A percentile compares a stretch with the other conserved stretches of the same genome.
phyloP scores from a whole-genome alignment of 441 rosid species.

The Pelargonium citronellum region DNA sequence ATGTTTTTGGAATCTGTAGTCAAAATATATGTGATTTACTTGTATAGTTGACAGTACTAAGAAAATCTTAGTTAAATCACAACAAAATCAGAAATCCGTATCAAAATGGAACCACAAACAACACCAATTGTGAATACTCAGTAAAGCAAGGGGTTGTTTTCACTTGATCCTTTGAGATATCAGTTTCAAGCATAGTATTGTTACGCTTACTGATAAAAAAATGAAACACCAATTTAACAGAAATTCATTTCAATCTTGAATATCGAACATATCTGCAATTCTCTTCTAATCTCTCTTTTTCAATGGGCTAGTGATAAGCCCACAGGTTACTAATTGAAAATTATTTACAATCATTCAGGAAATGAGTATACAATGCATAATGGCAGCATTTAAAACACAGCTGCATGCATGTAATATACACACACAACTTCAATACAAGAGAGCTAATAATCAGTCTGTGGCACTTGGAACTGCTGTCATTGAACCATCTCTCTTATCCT shows the following conservation, averaged over 20 bases:
- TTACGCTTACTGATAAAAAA: no score
- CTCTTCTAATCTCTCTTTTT: background rate
- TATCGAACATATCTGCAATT: background rate
- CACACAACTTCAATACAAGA: background rate
- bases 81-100: no score
- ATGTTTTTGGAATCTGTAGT: no score
- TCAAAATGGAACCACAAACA: no score
- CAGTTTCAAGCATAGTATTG: no score
- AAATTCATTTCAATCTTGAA: background rate
- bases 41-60: no score
- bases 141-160: no score
- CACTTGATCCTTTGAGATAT: no score
- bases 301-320: background rate
- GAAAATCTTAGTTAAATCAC: no score
- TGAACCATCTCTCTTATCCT: constrained; percentile 20
- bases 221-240: no score
- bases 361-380: constrained; percentile 5
- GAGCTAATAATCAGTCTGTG: background rate
- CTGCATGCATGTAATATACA: constrained; percentile 18
- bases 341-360: background rate
- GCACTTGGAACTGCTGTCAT: constrained; percentile 11
- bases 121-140: no score
- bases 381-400: constrained; percentile 20
- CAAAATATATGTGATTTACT: no score
- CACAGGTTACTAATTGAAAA: background rate